Evolutionary conservation across 1,139 yeast genomes (phyloP).

Genomic region (Taiozyma sp.): DNA sequence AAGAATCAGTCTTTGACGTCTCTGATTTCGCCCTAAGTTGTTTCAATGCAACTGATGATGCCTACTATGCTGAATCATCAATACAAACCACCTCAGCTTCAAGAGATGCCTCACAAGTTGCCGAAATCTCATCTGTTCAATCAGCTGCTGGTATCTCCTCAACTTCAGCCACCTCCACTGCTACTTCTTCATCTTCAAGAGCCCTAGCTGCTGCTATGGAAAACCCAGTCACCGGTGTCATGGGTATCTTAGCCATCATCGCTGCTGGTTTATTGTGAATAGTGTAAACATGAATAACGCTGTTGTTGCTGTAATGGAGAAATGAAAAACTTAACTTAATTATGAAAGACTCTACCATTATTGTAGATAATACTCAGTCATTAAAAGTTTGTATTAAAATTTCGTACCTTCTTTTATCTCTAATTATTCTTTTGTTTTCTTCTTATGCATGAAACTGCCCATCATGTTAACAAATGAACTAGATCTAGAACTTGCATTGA

Average conservation of each 20-base stretch:
- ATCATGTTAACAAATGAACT: conserved; percentile 22
- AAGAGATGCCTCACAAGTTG: conserved; percentile 12
- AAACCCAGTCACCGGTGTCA: conserved; percentile 15
- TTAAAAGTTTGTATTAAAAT: background rate
- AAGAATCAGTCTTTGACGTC: conserved; percentile 30
- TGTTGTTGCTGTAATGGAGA: no score
- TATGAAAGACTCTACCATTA: no score
- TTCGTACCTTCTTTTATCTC: background rate
- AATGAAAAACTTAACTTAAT: no score
- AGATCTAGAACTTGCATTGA: conserved; percentile 10
- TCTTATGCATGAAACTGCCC: conserved; percentile 20
- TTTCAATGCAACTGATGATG: conserved; percentile 35
- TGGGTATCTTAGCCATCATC: conserved; percentile 19
- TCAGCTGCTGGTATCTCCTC: conserved; percentile 14
- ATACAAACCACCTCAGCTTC: conserved; percentile 19
- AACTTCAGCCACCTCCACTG: conserved; percentile 9
- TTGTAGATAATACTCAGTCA: background rate
- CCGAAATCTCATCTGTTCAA: conserved; percentile 19
- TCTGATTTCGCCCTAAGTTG: conserved; percentile 30
- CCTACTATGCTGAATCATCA: conserved; percentile 26
- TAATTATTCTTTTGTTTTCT: conserved; percentile 1
- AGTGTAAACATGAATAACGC: background rate
- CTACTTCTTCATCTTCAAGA: conserved; percentile 10
- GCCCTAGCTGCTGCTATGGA: conserved; percentile 11
- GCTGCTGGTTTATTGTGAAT: conserved; percentile 15